phyloP scores from a whole-genome alignment of 2,329 filamentous ascomycete species.

The Coniochaeta sp. region DNA sequence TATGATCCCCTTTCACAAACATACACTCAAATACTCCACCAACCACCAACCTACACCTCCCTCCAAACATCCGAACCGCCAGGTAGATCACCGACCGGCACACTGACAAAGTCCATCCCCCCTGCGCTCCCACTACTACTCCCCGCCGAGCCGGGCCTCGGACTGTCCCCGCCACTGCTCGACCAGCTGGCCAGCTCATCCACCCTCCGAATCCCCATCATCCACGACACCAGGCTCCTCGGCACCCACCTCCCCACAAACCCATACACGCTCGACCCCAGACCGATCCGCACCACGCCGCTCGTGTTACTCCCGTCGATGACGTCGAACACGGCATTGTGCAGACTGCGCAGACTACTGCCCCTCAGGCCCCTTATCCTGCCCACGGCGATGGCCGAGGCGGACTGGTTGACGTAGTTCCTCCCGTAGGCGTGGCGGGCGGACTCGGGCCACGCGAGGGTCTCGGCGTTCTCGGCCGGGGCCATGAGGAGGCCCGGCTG shows the following conservation, averaged over 20 bases:
- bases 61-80: constrained; percentile 39
- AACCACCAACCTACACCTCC: constrained; percentile 18
- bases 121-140: constrained; percentile 18
- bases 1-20: background rate
- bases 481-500: constrained; percentile 29
- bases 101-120: constrained; percentile 41
- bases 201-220: constrained; percentile 72
- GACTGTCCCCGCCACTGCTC: constrained; percentile 18
- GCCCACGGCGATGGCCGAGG: constrained; percentile 47
- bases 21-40: background rate
- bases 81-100: constrained; percentile 33
- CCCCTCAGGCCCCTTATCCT: constrained; percentile 55
- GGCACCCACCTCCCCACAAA: constrained; percentile 79
- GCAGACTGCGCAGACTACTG: constrained; percentile 68
- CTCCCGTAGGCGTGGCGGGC: constrained; percentile 53
- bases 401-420: constrained; percentile 50
- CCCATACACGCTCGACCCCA: constrained; percentile 77
- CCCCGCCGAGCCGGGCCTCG: constrained; percentile 17
- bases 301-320: constrained; percentile 58
- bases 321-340: constrained; percentile 86
- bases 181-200: constrained; percentile 50
- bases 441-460: constrained; percentile 56
- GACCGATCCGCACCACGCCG: constrained; percentile 68
- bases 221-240: constrained; percentile 73
- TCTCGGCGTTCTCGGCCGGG: constrained; percentile 39